Evolutionary conservation across 2,329 filamentous ascomycete species (phyloP), one percentile per base, ranked within the genome.

Genomic region (Calycina herbarum): DNA sequence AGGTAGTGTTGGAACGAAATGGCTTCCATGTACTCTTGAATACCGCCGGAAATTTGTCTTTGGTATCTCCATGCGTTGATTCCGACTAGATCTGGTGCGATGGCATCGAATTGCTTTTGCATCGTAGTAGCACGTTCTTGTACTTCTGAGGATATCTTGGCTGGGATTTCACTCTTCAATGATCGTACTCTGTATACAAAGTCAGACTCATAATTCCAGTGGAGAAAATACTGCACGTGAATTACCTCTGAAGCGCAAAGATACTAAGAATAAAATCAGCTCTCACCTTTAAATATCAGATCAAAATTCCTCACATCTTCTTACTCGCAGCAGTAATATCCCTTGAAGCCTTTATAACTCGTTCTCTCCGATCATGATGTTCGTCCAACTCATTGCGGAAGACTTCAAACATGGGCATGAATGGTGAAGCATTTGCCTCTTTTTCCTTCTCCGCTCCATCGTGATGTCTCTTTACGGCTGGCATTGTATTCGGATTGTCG

Each of bases 321-420:
- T 99, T 99, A 79, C 93, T 97, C 63, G 93, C 82, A 0, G 93
- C 93, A 6, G 95, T 99, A 66, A 99, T 91, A 77, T 99, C 95
- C 68, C 94, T 84, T 8, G 92, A 96, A 1, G 89, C 90, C 81
- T 98, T 99, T 75, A 96, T 91, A 71, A 97, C 88, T 62, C 90
- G 87, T 80, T 97, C 94, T 64, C 93, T 86, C 17, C 95, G 89
- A 78, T 98, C 95, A 78, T 99, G 92, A 76, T 98, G 94, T 79
- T 95, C 88, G 75, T 99, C 95, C 33, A 99, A 83, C 79, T 97
- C 94, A 73, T 90, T 84, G 61, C 94, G 89, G 77, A 98, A 97
- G 7, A 78, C 80, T 77, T 92, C 90, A 77, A 99, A 99, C 85
- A 98, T 93, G 70, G 88, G 78, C 68, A 87, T 86, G 75, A 86